Percentiles rank a stretch among this genome's conserved stretches.
These are phyloP conservation scores for Tilletia setariae DNA, from an alignment of 1,284 basidiomycete species.

Conservation along the genomic window DNA sequence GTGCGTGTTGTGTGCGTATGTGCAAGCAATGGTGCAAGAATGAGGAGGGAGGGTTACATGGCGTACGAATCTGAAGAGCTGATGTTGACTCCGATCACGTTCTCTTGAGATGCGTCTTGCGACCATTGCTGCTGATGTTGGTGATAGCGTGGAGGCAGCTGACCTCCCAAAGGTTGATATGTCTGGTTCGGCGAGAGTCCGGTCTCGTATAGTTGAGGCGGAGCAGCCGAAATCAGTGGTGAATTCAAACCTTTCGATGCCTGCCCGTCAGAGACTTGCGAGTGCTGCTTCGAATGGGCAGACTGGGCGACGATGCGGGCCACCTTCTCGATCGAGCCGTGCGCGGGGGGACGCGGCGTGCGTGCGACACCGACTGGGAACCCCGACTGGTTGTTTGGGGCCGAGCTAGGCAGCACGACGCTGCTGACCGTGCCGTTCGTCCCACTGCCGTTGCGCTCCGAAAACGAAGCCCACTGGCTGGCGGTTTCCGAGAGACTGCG, in stretches of 20 bases:
- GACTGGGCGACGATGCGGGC: slow-evolving; percentile 7
- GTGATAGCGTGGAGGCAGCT: too few species aligned
- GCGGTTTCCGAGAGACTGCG: neutral
- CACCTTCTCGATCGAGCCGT: slow-evolving; percentile 12
- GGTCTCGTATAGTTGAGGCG: too few species aligned
- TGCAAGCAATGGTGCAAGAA: too few species aligned
- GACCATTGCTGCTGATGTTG: too few species aligned
- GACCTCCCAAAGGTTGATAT: too few species aligned
- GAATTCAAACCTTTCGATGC: neutral
- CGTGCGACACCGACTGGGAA: neutral
- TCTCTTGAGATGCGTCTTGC: too few species aligned
- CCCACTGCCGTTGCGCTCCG: slow-evolving; percentile 1
- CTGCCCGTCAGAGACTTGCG: neutral
- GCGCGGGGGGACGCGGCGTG: neutral
- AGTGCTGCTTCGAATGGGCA: slow-evolving; percentile 1
- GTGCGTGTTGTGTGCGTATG: too few species aligned
- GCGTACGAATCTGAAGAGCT: too few species aligned
- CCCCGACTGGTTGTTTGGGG: neutral
- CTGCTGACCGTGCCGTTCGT: neutral
- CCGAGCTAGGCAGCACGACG: neutral
- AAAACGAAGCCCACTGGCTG: slow-evolving; percentile 1
- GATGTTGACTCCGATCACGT: too few species aligned
- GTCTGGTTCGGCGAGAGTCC: too few species aligned
- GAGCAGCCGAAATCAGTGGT: too few species aligned
- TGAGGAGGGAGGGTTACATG: too few species aligned